Evolutionary conservation across 495 filamentous ascomycete genomes (phyloP).

Genomic region (Penicillium dipodomyicola): DNA sequence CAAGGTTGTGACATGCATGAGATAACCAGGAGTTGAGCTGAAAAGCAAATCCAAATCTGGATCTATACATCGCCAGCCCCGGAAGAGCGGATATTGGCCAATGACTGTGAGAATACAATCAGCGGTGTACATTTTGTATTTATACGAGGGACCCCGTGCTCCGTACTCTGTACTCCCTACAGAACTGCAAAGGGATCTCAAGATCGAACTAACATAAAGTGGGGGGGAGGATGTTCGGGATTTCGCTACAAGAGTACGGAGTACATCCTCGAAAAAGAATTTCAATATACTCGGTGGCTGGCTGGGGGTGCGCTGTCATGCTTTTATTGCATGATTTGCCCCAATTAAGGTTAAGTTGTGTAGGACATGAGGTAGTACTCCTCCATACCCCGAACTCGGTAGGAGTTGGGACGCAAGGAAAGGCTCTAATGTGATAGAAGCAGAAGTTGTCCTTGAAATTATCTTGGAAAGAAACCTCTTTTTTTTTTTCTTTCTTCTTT

Average conservation of each 20-base stretch:
- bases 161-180: too few relatives aligned
- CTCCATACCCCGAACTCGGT: not conserved
- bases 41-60: not conserved
- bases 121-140: conserved; percentile 21
- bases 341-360: not conserved
- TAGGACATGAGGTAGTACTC: not conserved
- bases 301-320: conserved; percentile 3
- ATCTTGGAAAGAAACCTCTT: not conserved
- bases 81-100: not conserved
- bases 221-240: conserved; percentile 4
- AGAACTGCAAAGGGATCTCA: conserved; percentile 5
- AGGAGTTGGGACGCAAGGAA: conserved; percentile 7
- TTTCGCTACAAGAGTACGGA: not conserved
- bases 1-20: not conserved
- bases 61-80: not conserved
- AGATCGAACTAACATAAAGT: conserved; percentile 19
- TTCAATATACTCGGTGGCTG: conserved; percentile 3
- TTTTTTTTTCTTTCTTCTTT: too few relatives aligned
- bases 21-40: not conserved
- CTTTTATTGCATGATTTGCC: not conserved
- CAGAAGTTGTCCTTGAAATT: not conserved
- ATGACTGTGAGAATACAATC: not conserved
- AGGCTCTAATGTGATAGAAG: not conserved
- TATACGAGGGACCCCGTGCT: not conserved
- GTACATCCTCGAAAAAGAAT: not conserved